Percentiles rank a stretch among this genome's conserved stretches.
Conservation (phyloP, 208 protist genomes). For the Entamoeba invadens region DNA sequence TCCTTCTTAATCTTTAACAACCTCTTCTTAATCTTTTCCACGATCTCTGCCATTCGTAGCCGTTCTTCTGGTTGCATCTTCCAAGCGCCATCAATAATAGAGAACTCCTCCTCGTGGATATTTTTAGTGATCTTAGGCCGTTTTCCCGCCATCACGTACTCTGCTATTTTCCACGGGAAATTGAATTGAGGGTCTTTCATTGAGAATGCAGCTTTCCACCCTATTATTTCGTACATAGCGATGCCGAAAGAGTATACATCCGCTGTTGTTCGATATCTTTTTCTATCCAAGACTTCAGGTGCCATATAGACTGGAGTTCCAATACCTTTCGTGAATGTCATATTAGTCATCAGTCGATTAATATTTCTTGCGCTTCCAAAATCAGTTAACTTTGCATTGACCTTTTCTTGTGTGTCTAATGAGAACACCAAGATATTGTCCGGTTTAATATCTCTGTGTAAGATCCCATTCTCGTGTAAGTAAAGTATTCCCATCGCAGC, state of each 20-base stretch:
- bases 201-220: constrained; percentile 15
- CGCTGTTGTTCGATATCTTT: constrained; percentile 32
- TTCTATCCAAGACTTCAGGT: constrained; percentile 31
- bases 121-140: not conserved
- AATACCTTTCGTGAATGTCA: not conserved
- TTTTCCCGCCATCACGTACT: not conserved
- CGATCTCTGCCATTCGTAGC: not conserved
- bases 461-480: not conserved
- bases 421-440: constrained; percentile 8
- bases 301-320: constrained; percentile 33
- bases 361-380: constrained; percentile 9
- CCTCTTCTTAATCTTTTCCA: not conserved
- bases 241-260: constrained; percentile 46
- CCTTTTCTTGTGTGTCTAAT: not conserved
- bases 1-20: too few relatives aligned
- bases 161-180: not conserved
- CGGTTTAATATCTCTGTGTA: constrained; percentile 15
- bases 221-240: constrained; percentile 40
- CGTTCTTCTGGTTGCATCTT: not conserved
- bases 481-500: constrained; percentile 7
- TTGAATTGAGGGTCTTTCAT: constrained; percentile 14
- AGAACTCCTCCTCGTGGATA: not conserved
- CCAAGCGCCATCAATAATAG: constrained; percentile 5
- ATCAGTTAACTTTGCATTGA: constrained; percentile 5
- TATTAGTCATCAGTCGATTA: not conserved